Evolutionary conservation across 139 green algal genomes (phyloP).

Genomic region (Tetraselmis striata): DNA sequence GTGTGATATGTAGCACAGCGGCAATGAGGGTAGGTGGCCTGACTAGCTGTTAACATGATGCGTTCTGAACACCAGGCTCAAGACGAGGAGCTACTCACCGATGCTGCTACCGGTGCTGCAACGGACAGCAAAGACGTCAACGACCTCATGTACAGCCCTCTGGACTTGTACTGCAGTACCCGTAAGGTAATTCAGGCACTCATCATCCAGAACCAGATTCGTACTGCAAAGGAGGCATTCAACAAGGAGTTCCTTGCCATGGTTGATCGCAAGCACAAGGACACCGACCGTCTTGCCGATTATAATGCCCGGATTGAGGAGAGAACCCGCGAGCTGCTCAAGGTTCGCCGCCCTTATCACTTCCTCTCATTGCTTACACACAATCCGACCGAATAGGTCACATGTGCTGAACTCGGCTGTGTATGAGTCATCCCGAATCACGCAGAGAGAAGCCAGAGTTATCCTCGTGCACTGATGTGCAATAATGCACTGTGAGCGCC

Average conservation of each 20-base stretch:
- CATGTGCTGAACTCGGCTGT: no score
- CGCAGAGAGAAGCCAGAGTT: no score
- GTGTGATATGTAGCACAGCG: no score
- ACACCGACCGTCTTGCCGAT: not conserved
- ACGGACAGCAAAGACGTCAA: not conserved
- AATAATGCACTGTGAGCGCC: no score
- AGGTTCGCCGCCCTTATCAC: not conserved
- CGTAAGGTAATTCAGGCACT: not conserved
- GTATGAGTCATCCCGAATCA: no score
- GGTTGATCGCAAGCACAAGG: not conserved
- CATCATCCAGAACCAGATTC: not conserved
- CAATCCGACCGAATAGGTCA: no score
- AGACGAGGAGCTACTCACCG: not conserved
- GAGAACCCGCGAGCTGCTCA: not conserved
- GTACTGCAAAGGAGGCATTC: not conserved
- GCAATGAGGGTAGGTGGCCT: no score
- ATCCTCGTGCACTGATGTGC: no score
- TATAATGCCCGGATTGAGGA: not conserved
- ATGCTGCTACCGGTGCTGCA: not conserved
- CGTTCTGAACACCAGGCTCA: not conserved
- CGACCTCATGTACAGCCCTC: not conserved
- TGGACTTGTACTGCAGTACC: not conserved
- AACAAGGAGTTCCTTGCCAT: not conserved
- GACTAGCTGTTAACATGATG: no score
- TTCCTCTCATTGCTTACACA: no score